Percentiles rank a stretch among this genome's conserved stretches.
phyloP scores from a whole-genome alignment of 1,284 basidiomycete genomes.

The Trametes sp. region DNA sequence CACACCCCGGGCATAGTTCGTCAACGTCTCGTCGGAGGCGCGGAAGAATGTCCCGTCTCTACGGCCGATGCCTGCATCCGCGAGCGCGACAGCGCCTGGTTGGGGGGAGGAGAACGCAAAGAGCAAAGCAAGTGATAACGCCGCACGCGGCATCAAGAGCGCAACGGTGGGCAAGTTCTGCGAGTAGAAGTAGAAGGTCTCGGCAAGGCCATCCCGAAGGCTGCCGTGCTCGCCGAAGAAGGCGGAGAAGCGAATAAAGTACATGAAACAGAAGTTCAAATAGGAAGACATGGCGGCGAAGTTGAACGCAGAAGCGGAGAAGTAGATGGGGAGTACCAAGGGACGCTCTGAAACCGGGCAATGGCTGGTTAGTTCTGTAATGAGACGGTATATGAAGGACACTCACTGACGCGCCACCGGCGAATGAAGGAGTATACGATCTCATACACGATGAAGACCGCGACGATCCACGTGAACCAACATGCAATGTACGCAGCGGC shows the following conservation, averaged over 20 bases:
- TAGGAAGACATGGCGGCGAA: constrained; percentile 79
- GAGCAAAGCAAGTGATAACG: constrained; percentile 72
- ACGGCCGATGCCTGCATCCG: constrained; percentile 53
- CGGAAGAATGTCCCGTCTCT: constrained; percentile 81
- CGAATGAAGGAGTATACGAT: constrained; percentile 81
- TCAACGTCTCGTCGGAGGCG: constrained; percentile 65
- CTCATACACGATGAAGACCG: constrained; percentile 84
- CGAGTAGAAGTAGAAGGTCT: constrained; percentile 79
- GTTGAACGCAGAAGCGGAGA: constrained; percentile 79
- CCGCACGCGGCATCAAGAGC: constrained; percentile 82
- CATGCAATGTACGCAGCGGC: constrained; percentile 82
- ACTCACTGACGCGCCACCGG: constrained; percentile 85
- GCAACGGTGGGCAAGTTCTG: constrained; percentile 83
- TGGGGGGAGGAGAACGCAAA: constrained; percentile 66
- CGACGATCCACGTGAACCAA: constrained; percentile 77
- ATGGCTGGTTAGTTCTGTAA: constrained; percentile 12
- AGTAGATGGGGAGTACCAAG: constrained; percentile 80
- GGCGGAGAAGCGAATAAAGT: constrained; percentile 77
- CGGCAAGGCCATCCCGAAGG: constrained; percentile 72
- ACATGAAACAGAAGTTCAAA: constrained; percentile 83
- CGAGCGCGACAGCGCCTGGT: constrained; percentile 54
- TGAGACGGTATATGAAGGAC: constrained; percentile 11
- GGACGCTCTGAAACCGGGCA: constrained; percentile 67
- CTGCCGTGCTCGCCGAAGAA: constrained; percentile 60
- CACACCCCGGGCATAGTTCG: constrained; percentile 75